Evolutionary conservation across 108 stramenopile genomes (phyloP), one percentile per base, ranked within the genome.

Genomic region (Fistulifera pelliculosa): DNA sequence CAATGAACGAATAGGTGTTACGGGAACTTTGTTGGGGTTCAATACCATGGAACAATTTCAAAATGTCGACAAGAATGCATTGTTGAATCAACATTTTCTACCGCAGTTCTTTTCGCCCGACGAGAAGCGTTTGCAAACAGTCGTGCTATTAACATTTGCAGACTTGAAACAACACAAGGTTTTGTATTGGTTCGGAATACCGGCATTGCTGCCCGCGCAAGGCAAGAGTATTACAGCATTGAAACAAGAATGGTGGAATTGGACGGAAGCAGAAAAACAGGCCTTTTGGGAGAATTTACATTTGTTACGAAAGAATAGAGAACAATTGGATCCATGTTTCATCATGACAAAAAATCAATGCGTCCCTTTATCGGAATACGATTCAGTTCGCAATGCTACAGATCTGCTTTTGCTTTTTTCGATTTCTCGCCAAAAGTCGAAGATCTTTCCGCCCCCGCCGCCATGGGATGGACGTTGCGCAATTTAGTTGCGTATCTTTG

Each of bases 171-270:
- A 71, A 41, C 87, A 92, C 62, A 74, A 74, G 51, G 76, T 79
- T 0, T 64, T 92, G 2, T 88, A 92, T 68, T 92, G 90, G 86
- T 88, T 86, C 68, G 90, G 84, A 0, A 76, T 87, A 62, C 90
- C 90, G 12, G 73, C 84, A 1, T 53, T 92, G 18, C 49, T 54
- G 10, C 7, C 42, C 16, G 14, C 12, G 1, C 38, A 53, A 14
- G 60, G 50, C 14, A 47, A 54, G 12, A 35, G n/a, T 22, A 39
- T 54, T 42, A 16, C 27, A 7, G 54, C 54, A 22, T 14, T 11
- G 44, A 17, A 21, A 6, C 44, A 45, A 45, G 44, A 45, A 11
- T 3, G 11, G 44, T 21, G 31, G 31, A 8, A 8, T 8, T 35
- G 31, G 31, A 35, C 31, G 8, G 31, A 8, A 6, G 6, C 40